Base-by-base conservation (phyloP, 192 early-diverging fungal genomes). In the Coemansia umbellata region DNA sequence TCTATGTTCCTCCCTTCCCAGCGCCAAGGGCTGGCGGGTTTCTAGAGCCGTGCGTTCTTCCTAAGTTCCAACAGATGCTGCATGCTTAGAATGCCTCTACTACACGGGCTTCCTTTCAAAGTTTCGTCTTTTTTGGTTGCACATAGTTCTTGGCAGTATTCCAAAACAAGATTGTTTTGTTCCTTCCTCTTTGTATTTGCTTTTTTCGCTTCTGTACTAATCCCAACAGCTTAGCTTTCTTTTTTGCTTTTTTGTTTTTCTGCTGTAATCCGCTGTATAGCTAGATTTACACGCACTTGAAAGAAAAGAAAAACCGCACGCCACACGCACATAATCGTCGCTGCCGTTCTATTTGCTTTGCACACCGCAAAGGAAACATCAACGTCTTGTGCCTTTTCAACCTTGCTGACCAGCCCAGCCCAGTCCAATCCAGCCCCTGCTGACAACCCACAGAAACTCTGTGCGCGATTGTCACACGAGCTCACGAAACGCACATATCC, bases 401-500 rank as follows among this genome's bases (percentile, higher is more conserved):
- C 14, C 43, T 26, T 45, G 43, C 43, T 45, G 43, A 45, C 43
- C 43, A 9, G 24, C 43, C 28, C 15, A n/a, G n/a, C n/a, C n/a
- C n/a, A n/a, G n/a, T n/a, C n/a, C n/a, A n/a, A n/a, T n/a, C n/a
- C n/a, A n/a, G n/a, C n/a, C n/a, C n/a, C n/a, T n/a, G n/a, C n/a
- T n/a, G n/a, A n/a, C n/a, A n/a, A n/a, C 0, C 23, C 28, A 4
- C 14, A 40, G 19, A 39, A 39, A n/a, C 37, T 26, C 28, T 45
- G 43, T 19, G 10, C 13, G 13, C 43, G 19, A 39, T 39, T 18
- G 37, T 18, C 37, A 39, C 37, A 39, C 37, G 7, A 14, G 2
- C 33, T 13, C 10, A 13, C 33, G 10, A 35, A 35, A 8, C 33
- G 10, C 10, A 35, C 33, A 35, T 14, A 35, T 13, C 33, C 33